Evolutionary conservation across 805 yeast species (phyloP), one percentile per base, ranked within the genome.

Genomic region (Kuraishia hungarica): DNA sequence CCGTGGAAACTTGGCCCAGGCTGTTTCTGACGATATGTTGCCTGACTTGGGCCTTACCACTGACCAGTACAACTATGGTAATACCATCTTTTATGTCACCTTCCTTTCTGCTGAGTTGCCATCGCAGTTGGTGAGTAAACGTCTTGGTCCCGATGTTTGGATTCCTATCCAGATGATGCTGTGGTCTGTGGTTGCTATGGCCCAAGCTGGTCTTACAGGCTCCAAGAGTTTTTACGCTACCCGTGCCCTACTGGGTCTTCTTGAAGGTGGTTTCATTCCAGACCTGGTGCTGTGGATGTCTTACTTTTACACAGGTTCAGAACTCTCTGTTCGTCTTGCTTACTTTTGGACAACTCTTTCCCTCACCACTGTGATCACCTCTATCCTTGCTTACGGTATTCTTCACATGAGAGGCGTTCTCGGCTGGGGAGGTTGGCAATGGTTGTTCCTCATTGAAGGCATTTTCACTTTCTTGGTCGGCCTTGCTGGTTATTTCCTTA

Each of bases 251-350:
- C 62, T 83, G 49, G 89, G 86, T 1, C 61, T 77, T 2, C 65
- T 80, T n/a, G 84, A 85, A 64, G 89, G 89, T 55, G 89, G 90
- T 0, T 84, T 84, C 57, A 84, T 86, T 54, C 84, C 87, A 39
- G 89, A 84, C 60, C 68, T 79, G 39, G 76, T 80, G 55, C 68
- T 84, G 51, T 86, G 86, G 82, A 69, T 86, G 66, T 78, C 86
- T 1, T 86, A 84, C 66, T 86, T 84, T 67, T 86, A 80, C 69
- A 85, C 82, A 10, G 63, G 78, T 29, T 65, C 72, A 28, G 90
- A 86, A 65, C 71, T 86, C 19, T 74, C 87, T 1, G 65, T 81
- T 23, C 71, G 90, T 54, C 68, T 84, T 28, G 78, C 87, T 0
- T 75, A 75, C 60, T 84, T 86, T 64, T 85, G 85, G 78, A 74